phyloP scores from a whole-genome alignment of 164 flowering plant genomes.

The Platanus orientalis region DNA sequence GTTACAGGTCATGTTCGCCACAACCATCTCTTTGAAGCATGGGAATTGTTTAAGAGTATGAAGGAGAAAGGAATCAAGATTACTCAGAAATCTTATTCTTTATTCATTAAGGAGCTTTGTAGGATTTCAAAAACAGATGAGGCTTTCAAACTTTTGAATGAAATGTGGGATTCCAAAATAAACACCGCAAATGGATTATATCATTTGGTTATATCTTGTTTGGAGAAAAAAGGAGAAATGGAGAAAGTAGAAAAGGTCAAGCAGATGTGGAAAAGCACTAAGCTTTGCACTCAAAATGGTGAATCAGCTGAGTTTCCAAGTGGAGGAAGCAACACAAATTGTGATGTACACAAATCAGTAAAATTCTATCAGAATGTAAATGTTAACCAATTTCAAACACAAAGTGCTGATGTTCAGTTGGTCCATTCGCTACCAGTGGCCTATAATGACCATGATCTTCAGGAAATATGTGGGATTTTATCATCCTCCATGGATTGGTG shows the following conservation, averaged over 20 bases:
- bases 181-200: slow-evolving; percentile 36
- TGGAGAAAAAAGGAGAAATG: slow-evolving; percentile 48
- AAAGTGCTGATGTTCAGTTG: neutral
- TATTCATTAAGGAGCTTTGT: slow-evolving; percentile 71
- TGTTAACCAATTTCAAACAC: slow-evolving; percentile 14
- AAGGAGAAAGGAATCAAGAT: slow-evolving; percentile 45
- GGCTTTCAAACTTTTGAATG: slow-evolving; percentile 44
- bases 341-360: slow-evolving; percentile 8
- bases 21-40: slow-evolving; percentile 51
- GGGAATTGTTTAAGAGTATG: slow-evolving; percentile 52
- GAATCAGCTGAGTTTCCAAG: slow-evolving; percentile 11
- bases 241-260: slow-evolving; percentile 36
- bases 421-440: slow-evolving; percentile 17
- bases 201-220: slow-evolving; percentile 33
- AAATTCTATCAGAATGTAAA: slow-evolving; percentile 11
- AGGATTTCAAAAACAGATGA: slow-evolving; percentile 51
- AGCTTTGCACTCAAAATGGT: slow-evolving; percentile 20
- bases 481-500: slow-evolving; percentile 53
- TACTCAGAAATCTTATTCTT: slow-evolving; percentile 42
- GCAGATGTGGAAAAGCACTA: slow-evolving; percentile 27
- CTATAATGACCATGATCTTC: slow-evolving; percentile 35
- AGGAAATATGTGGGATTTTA: slow-evolving; percentile 42
- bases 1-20: slow-evolving; percentile 60
- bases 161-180: slow-evolving; percentile 48
- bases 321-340: slow-evolving; percentile 2